Conservation (phyloP, 2,329 filamentous ascomycete species). For the Fusarium sp. region DNA sequence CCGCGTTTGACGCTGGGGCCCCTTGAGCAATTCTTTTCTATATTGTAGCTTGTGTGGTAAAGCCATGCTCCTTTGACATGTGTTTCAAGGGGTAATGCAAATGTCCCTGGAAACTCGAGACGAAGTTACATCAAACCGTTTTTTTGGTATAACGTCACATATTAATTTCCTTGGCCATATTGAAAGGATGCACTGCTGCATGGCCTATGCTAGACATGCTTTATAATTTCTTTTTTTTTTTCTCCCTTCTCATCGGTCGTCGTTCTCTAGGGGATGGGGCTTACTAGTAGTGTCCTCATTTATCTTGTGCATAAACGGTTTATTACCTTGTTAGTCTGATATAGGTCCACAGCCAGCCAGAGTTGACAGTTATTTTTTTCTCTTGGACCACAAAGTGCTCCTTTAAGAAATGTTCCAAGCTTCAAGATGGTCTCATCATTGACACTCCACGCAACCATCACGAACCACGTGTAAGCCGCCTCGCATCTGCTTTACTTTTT, state of each 20-base stretch:
- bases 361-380: background rate
- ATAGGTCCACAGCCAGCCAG: background rate
- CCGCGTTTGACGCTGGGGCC: constrained; percentile 1
- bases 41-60: background rate
- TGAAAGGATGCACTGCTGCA: constrained; percentile 12
- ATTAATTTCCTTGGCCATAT: background rate
- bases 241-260: background rate
- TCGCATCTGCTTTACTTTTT: background rate
- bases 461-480: constrained; percentile 25
- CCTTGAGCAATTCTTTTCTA: background rate
- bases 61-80: background rate
- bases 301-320: constrained; percentile 19
- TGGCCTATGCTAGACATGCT: constrained; percentile 20
- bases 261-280: constrained; percentile 1
- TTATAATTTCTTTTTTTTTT: constrained; percentile 24
- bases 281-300: constrained; percentile 19
- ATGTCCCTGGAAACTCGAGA: constrained; percentile 3
- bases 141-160: constrained; percentile 1
- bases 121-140: background rate
- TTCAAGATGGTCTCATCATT: constrained; percentile 7
- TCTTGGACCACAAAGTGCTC: background rate
- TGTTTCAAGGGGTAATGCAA: background rate
- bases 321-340: constrained; percentile 21
- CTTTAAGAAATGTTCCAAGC: background rate
- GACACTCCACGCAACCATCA: constrained; percentile 2